These are phyloP conservation scores for Sungouiozyma intestinalis DNA, from an alignment of 805 yeast species.

Conservation along the genomic window DNA sequence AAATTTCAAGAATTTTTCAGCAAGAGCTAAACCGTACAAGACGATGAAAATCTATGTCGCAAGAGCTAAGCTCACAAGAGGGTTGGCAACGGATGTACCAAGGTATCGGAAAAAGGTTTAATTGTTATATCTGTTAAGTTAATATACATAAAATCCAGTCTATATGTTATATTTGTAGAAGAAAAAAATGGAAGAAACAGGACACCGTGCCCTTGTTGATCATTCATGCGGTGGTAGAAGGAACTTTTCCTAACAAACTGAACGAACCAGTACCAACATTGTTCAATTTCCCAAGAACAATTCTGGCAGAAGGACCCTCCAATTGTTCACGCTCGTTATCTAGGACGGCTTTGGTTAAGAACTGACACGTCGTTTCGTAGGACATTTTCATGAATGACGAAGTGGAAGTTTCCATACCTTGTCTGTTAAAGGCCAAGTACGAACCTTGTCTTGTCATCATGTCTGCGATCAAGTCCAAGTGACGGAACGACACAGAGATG, in stretches of 20 bases:
- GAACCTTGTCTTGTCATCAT: conserved; percentile 99
- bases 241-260: conserved; percentile 50
- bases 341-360: conserved; percentile 90
- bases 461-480: conserved; percentile 93
- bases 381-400: conserved; percentile 98
- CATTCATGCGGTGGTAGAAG: conserved; percentile 7
- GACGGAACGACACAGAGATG: conserved; percentile 84
- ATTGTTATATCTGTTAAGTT: background rate
- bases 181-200: too few relatives aligned
- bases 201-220: background rate
- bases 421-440: conserved; percentile 92
- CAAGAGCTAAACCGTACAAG: background rate
- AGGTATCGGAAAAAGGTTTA: background rate
- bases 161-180: too few relatives aligned
- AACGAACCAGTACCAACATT: conserved; percentile 95
- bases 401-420: conserved; percentile 92
- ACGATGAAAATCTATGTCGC: background rate
- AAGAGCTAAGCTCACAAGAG: too few relatives aligned
- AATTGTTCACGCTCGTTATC: conserved; percentile 83
- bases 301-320: conserved; percentile 85
- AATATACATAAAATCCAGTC: background rate
- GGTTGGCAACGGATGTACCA: too few relatives aligned
- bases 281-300: conserved; percentile 84
- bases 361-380: conserved; percentile 96
- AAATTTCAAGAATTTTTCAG: background rate